These are phyloP conservation scores for Peronospora belbahrii DNA, from an alignment of 352 stramenopile genomes.

Conservation along the genomic window DNA sequence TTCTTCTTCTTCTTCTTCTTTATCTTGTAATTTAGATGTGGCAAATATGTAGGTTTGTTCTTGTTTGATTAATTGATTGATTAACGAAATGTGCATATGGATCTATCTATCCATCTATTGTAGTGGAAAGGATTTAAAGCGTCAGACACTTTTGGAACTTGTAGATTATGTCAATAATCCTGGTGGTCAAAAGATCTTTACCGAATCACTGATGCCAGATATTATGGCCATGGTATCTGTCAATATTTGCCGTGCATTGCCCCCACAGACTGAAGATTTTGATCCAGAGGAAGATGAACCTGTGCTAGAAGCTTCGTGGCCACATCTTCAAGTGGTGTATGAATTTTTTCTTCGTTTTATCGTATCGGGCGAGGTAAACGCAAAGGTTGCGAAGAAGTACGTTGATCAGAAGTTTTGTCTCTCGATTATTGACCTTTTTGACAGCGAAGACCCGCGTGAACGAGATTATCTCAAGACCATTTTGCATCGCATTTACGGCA, in stretches of 20 bases:
- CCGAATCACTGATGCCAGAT: slow-evolving; percentile 93
- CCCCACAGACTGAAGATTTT: slow-evolving; percentile 94
- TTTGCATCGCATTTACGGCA: slow-evolving; percentile 98
- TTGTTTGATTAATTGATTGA: not conserved
- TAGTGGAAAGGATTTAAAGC: slow-evolving; percentile 94
- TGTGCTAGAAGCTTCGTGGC: slow-evolving; percentile 94
- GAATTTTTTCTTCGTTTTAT: slow-evolving; percentile 99
- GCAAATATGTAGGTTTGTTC: slow-evolving; percentile 1
- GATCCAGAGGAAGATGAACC: slow-evolving; percentile 98
- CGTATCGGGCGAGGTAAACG: slow-evolving; percentile 94
- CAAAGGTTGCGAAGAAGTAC: slow-evolving; percentile 96
- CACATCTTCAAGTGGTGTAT: slow-evolving; percentile 97
- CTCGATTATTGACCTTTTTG: slow-evolving; percentile 91
- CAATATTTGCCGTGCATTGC: slow-evolving; percentile 93
- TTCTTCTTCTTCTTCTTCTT: slow-evolving; percentile 9
- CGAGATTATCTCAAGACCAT: slow-evolving; percentile 99
- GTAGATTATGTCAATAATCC: slow-evolving; percentile 99
- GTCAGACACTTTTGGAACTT: slow-evolving; percentile 97
- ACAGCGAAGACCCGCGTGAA: slow-evolving; percentile 96
- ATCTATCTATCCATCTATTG: slow-evolving; percentile 14
- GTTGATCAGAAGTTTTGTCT: slow-evolving; percentile 96
- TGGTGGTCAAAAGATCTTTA: slow-evolving; percentile 94
- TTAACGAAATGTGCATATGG: not conserved
- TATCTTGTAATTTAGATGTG: too few species aligned
- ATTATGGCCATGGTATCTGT: slow-evolving; percentile 89